Percentiles rank a stretch among this genome's conserved stretches.
Conservation (phyloP, 371 early-diverging fungal species). For the Dichotomocladium elegans region DNA sequence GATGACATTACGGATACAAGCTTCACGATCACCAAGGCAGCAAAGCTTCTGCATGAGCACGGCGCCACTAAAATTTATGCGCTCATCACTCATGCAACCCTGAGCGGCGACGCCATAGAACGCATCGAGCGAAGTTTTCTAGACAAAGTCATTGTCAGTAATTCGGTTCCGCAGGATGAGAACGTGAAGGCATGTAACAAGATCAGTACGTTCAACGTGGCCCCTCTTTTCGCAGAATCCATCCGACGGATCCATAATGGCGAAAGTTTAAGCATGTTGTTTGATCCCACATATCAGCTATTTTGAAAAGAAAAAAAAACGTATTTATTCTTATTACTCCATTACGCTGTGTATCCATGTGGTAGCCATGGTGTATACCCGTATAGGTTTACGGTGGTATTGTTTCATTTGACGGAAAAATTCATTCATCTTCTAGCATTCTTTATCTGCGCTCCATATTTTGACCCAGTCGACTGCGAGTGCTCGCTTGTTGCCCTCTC, state of each 20-base stretch:
- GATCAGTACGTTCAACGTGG: conserved; percentile 77
- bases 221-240: conserved; percentile 87
- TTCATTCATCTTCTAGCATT: conserved; percentile 9
- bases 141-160: conserved; percentile 79
- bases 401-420: too few relatives aligned
- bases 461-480: conserved; percentile 59
- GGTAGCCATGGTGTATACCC: too few relatives aligned
- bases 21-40: conserved; percentile 85
- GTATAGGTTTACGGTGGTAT: too few relatives aligned
- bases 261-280: conserved; percentile 85
- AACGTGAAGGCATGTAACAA: conserved; percentile 63
- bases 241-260: conserved; percentile 95
- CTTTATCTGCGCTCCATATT: conserved; percentile 35
- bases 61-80: conserved; percentile 90
- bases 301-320: too few relatives aligned
- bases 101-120: conserved; percentile 81
- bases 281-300: conserved; percentile 46
- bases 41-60: conserved; percentile 76
- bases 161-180: conserved; percentile 84
- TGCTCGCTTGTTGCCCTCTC: conserved; percentile 43
- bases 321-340: neutral
- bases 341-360: neutral
- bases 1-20: conserved; percentile 97
- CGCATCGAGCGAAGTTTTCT: conserved; percentile 72
- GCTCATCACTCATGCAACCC: conserved; percentile 85